Percentiles rank a stretch among this genome's conserved stretches.
Conservation (phyloP, 768 basidiomycete species). For the Lepiota subincarnata region DNA sequence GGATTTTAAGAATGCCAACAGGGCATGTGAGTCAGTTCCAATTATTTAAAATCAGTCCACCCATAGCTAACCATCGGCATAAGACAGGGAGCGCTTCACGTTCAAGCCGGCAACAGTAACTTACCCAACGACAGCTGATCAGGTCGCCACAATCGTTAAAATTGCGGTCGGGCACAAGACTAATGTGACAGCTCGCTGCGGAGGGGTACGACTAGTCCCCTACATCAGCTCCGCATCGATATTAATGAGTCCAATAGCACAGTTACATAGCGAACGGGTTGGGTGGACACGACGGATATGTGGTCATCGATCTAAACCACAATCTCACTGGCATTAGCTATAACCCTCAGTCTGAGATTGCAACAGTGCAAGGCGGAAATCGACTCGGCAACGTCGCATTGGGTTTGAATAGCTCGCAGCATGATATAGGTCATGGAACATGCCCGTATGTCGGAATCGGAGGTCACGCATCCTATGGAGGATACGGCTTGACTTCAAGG, state of each 20-base stretch:
- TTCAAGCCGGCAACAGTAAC: slow-evolving; percentile 28
- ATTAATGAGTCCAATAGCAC: slow-evolving; percentile 21
- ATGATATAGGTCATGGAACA: slow-evolving; percentile 39
- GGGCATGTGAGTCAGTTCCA: slow-evolving; percentile 19
- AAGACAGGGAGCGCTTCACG: slow-evolving; percentile 26
- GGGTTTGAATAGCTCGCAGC: slow-evolving; percentile 28
- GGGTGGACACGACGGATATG: slow-evolving; percentile 34
- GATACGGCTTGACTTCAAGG: slow-evolving; percentile 30
- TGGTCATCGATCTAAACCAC: slow-evolving; percentile 38
- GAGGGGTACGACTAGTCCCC: slow-evolving; percentile 33
- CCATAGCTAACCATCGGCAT: not conserved
- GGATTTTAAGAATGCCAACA: slow-evolving; percentile 18
- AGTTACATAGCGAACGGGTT: slow-evolving; percentile 43
- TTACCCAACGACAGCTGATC: slow-evolving; percentile 23
- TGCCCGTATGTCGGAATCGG: slow-evolving; percentile 44
- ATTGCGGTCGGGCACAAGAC: slow-evolving; percentile 22
- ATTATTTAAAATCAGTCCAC: not conserved
- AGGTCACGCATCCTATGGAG: slow-evolving; percentile 29
- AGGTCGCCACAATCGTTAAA: slow-evolving; percentile 25
- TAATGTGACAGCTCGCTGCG: slow-evolving; percentile 35
- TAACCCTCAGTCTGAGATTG: slow-evolving; percentile 23
- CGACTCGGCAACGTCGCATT: slow-evolving; percentile 34
- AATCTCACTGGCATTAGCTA: slow-evolving; percentile 30
- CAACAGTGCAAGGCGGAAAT: slow-evolving; percentile 35
- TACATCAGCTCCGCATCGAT: not conserved